Percentiles rank a stretch among this genome's conserved stretches.
Conservation (phyloP, 2,329 filamentous ascomycete genomes). For the Zalaria sp. region DNA sequence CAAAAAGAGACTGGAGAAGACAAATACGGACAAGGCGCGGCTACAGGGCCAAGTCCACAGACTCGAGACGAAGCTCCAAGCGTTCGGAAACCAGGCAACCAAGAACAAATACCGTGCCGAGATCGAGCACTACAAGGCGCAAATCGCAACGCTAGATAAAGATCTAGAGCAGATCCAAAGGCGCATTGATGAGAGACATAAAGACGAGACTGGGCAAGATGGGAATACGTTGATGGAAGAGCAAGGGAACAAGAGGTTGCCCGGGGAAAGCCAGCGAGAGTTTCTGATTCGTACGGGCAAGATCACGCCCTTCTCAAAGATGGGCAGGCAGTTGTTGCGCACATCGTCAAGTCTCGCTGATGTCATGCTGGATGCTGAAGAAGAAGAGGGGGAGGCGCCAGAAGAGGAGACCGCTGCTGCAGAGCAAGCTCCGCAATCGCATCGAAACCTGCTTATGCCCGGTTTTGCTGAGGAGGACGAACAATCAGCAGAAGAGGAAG, state of each 20-base stretch:
- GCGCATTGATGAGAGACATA: conserved; percentile 64
- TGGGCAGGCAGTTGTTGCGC: conserved; percentile 50
- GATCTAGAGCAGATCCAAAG: conserved; percentile 70
- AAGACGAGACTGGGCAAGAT: conserved; percentile 33
- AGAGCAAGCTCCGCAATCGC: conserved; percentile 24
- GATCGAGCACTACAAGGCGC: conserved; percentile 49
- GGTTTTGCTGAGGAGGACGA: conserved; percentile 26
- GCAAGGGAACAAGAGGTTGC: conserved; percentile 46
- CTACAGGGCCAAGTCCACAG: conserved; percentile 51
- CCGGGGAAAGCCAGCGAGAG: conserved; percentile 72
- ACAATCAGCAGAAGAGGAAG: conserved; percentile 12
- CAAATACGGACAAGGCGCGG: conserved; percentile 37
- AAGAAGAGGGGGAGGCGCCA: conserved; percentile 42
- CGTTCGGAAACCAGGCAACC: conserved; percentile 39
- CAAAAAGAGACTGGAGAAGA: conserved; percentile 47
- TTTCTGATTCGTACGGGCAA: conserved; percentile 92
- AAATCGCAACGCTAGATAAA: conserved; percentile 49
- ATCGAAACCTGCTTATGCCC: conserved; percentile 33
- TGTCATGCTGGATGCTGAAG: conserved; percentile 69
- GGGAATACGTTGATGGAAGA: conserved; percentile 26
- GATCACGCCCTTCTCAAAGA: conserved; percentile 85
- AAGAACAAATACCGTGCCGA: conserved; percentile 49
- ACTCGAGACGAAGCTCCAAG: conserved; percentile 41
- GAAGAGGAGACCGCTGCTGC: conserved; percentile 13
- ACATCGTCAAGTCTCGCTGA: conserved; percentile 59